Conservation (phyloP, 2,329 filamentous ascomycete genomes). For the Colletotrichum siamense region DNA sequence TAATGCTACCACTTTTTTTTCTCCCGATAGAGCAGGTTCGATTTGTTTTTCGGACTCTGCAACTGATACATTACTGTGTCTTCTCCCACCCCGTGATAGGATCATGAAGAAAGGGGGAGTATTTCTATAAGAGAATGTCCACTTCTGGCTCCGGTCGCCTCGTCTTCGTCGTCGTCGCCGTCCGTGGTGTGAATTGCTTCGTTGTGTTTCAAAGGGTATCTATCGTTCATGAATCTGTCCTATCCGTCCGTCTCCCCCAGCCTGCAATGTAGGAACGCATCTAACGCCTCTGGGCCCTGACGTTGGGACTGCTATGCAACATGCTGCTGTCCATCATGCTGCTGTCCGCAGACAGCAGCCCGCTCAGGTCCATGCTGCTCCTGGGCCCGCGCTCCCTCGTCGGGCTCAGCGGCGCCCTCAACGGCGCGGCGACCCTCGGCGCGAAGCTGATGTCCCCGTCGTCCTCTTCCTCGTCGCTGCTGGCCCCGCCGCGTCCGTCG, state of each 20-base stretch:
- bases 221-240: background rate
- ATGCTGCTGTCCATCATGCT: slow-evolving; percentile 54
- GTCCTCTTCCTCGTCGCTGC: slow-evolving; percentile 24
- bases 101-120: too few relatives aligned
- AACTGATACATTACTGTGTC: background rate
- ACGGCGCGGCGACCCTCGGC: slow-evolving; percentile 35
- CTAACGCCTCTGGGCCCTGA: slow-evolving; percentile 39
- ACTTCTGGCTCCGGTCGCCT: background rate
- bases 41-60: background rate
- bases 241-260: slow-evolving; percentile 13
- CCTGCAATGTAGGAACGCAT: background rate
- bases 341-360: slow-evolving; percentile 61
- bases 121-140: background rate
- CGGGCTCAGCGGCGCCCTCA: slow-evolving; percentile 42
- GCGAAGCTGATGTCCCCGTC: slow-evolving; percentile 43
- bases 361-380: slow-evolving; percentile 63
- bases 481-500: background rate
- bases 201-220: slow-evolving; percentile 1
- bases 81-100: background rate
- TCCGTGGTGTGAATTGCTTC: background rate
- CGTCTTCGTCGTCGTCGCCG: background rate
- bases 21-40: background rate
- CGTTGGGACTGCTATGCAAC: slow-evolving; percentile 59
- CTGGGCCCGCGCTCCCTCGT: slow-evolving; percentile 34
- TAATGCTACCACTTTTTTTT: background rate